Evolutionary conservation across 495 filamentous ascomycete species (phyloP).

Genomic region (Cercophora samala): DNA sequence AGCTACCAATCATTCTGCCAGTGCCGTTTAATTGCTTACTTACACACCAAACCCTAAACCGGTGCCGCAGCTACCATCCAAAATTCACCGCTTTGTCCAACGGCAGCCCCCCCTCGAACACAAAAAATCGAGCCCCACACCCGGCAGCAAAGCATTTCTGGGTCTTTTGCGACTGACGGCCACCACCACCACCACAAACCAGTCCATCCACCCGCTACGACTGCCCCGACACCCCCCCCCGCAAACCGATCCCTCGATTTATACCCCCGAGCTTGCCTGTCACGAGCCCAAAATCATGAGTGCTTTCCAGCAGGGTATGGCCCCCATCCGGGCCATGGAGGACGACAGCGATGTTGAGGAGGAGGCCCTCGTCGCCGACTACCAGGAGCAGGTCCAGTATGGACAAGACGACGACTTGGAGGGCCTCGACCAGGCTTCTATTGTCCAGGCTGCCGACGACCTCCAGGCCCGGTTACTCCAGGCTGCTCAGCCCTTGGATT

Average conservation of each 20-base stretch:
- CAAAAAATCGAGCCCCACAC: conserved; percentile 37
- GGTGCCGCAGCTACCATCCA: conserved; percentile 11
- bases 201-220: conserved; percentile 18
- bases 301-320: conserved; percentile 49
- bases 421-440: conserved; percentile 62
- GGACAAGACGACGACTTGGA: conserved; percentile 67
- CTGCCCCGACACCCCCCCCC: conserved; percentile 13
- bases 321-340: conserved; percentile 54
- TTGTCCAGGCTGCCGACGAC: conserved; percentile 64
- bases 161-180: conserved; percentile 26
- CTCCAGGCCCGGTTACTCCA: conserved; percentile 85
- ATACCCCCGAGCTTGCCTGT: neutral
- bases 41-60: conserved; percentile 34
- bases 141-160: conserved; percentile 30
- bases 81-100: conserved; percentile 21
- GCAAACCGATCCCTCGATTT: conserved; percentile 10
- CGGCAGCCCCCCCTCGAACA: conserved; percentile 26
- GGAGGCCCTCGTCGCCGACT: conserved; percentile 90
- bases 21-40: neutral
- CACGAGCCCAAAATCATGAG: conserved; percentile 40
- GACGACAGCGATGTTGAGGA: conserved; percentile 92
- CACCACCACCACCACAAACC: conserved; percentile 22
- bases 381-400: conserved; percentile 89
- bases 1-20: neutral
- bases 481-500: conserved; percentile 92